A percentile compares a stretch with the other conserved stretches of the same genome.
These are phyloP conservation scores for Aegilops tauschii DNA, from an alignment of 176 grass and related monocot species.

Conservation along the genomic window DNA sequence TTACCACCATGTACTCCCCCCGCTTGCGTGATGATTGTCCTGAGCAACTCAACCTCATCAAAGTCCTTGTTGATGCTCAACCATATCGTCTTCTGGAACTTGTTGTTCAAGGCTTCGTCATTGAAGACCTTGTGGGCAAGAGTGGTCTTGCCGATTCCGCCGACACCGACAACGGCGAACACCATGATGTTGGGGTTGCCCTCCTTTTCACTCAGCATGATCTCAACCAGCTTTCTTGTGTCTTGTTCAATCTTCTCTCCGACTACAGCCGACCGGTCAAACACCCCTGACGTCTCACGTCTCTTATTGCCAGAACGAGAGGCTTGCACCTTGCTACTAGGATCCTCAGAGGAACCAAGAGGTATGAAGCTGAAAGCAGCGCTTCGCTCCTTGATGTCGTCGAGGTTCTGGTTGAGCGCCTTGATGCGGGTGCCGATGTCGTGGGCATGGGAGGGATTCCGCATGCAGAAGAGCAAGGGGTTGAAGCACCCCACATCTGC, in stretches of 20 bases:
- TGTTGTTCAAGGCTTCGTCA: neutral
- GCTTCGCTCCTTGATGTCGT: neutral
- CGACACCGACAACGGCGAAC: constrained; percentile 21
- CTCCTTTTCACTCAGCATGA: neutral
- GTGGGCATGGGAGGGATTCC: neutral
- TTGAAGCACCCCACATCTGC: neutral
- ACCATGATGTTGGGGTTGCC: neutral
- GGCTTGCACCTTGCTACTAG: fast-evolving
- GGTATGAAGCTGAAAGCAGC: neutral
- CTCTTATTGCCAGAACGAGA: neutral
- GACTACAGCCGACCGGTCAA: neutral
- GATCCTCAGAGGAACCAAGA: neutral
- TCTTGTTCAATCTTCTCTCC: constrained; percentile 34
- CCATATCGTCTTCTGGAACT: constrained; percentile 27
- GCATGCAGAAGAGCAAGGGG: neutral
- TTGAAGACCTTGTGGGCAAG: constrained; percentile 33
- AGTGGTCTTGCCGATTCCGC: constrained; percentile 50
- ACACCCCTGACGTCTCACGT: neutral
- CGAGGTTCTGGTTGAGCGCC: neutral
- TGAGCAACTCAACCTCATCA: neutral
- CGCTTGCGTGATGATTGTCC: neutral
- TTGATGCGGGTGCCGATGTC: constrained; percentile 16
- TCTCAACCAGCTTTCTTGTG: neutral
- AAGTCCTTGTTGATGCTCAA: constrained; percentile 15
- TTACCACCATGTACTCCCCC: neutral